Percentiles rank a stretch among this genome's conserved stretches.
Evolutionary conservation across 768 basidiomycete genomes (phyloP).

Genomic region (Phanerochaete sordida): DNA sequence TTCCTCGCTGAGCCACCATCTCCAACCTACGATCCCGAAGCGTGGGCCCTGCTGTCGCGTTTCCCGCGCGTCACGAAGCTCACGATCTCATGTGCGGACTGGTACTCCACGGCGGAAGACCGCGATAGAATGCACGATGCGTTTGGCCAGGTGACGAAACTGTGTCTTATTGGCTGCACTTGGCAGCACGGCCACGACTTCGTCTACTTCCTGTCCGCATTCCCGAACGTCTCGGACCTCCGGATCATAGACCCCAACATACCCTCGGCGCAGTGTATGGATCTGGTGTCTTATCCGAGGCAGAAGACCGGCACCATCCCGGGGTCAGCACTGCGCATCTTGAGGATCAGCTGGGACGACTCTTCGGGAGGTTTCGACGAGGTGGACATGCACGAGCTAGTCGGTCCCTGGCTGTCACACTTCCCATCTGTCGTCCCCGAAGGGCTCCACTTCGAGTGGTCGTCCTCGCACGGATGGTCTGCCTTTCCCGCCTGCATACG

Average conservation of each 20-base stretch:
- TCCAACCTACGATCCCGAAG: neutral
- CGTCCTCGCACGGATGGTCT: neutral
- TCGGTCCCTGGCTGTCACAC: neutral
- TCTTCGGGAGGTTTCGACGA: neutral
- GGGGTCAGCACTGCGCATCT: neutral
- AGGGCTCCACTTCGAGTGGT: neutral
- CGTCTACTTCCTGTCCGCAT: neutral
- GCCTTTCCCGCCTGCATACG: neutral
- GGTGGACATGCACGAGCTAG: neutral
- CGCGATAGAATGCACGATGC: too few species aligned
- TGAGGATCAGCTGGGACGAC: neutral
- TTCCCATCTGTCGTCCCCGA: neutral
- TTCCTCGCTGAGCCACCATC: neutral
- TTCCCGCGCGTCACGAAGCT: neutral
- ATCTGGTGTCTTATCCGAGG: neutral
- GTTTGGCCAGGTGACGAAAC: neutral
- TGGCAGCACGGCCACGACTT: neutral
- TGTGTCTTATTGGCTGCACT: neutral
- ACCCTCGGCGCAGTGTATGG: neutral
- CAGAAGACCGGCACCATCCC: neutral
- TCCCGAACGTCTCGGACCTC: neutral
- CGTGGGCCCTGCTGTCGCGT: neutral
- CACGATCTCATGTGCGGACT: neutral
- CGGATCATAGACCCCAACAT: neutral
- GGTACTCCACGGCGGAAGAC: neutral